Evolutionary conservation across 257 asterid genomes (phyloP).

Genomic region (Jacaranda copaia): DNA sequence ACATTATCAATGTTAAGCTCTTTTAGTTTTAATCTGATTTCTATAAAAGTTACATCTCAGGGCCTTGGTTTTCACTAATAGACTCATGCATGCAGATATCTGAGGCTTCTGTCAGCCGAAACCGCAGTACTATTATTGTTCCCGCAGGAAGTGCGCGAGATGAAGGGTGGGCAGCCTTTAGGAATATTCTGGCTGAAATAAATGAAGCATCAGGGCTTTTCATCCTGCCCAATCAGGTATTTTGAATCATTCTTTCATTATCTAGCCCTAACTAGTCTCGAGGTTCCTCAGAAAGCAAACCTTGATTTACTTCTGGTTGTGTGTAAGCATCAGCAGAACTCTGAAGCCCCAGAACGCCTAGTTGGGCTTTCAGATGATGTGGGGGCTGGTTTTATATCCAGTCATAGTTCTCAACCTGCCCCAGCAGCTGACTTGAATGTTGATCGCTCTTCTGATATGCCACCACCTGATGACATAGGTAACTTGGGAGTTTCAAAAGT

Average conservation of each 20-base stretch:
- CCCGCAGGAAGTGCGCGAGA: constrained; percentile 96
- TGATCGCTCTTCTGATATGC: constrained; percentile 73
- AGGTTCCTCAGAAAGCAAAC: constrained; percentile 36
- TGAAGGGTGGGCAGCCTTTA: constrained; percentile 97
- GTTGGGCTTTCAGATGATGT: constrained; percentile 97
- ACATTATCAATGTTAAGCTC: not conserved
- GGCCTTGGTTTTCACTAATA: constrained; percentile 31
- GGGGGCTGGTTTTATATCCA: constrained; percentile 96
- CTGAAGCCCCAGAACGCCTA: constrained; percentile 75
- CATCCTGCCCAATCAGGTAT: constrained; percentile 76
- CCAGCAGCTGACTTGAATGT: constrained; percentile 64
- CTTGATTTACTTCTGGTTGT: constrained; percentile 37
- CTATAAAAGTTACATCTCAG: constrained; percentile 4
- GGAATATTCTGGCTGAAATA: constrained; percentile 89
- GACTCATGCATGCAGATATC: constrained; percentile 71
- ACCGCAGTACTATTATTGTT: constrained; percentile 98
- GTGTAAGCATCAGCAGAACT: constrained; percentile 58
- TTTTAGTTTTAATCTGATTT: constrained; percentile 1
- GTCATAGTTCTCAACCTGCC: constrained; percentile 82
- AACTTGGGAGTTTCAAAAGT: constrained; percentile 84
- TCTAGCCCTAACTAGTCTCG: constrained; percentile 15
- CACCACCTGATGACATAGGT: constrained; percentile 69
- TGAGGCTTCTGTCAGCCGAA: constrained; percentile 96
- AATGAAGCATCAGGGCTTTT: constrained; percentile 85
- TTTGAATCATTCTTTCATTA: constrained; percentile 6